Percentiles rank a stretch among this genome's conserved stretches.
phyloP scores from a whole-genome alignment of 345 rosid genomes.

The Linum lewisii region DNA sequence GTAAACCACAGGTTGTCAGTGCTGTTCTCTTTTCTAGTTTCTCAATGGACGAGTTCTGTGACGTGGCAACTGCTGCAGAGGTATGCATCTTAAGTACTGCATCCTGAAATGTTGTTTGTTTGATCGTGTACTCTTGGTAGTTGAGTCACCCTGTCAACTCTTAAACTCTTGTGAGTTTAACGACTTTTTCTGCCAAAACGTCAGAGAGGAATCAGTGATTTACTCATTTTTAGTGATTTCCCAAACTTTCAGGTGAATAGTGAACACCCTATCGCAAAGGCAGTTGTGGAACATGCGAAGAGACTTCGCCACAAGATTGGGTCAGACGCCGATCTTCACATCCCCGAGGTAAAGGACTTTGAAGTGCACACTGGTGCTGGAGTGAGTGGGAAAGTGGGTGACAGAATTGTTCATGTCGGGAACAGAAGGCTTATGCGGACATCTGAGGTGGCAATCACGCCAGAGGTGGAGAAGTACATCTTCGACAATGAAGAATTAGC shows the following conservation, averaged over 20 bases:
- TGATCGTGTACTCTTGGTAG: no score
- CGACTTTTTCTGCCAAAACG: no score
- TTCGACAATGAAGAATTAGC: slow-evolving; percentile 48
- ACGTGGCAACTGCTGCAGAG: slow-evolving; percentile 53
- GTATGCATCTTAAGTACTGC: no score
- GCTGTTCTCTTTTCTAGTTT: slow-evolving; percentile 44
- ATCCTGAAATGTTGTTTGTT: no score
- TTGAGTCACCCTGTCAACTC: no score
- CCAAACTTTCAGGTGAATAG: slow-evolving; percentile 68
- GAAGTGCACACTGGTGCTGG: slow-evolving; percentile 71
- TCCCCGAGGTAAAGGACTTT: slow-evolving; percentile 47
- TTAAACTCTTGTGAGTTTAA: no score
- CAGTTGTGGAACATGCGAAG: slow-evolving; percentile 43
- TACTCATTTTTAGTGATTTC: no score
- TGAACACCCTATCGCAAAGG: slow-evolving; percentile 66
- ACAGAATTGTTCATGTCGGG: slow-evolving; percentile 46
- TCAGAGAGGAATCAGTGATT: no score
- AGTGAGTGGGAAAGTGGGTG: slow-evolving; percentile 56
- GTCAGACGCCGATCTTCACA: slow-evolving; percentile 22
- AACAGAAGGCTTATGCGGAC: slow-evolving; percentile 54
- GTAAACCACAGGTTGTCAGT: slow-evolving; percentile 58
- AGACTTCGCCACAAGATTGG: slow-evolving; percentile 30
- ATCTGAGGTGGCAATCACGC: slow-evolving; percentile 27
- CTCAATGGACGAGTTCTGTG: slow-evolving; percentile 59
- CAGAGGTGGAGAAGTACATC: slow-evolving; percentile 38